A percentile compares a stretch with the other conserved stretches of the same genome.
These are phyloP conservation scores for Colletotrichum echinochloae DNA, from an alignment of 2,329 filamentous ascomycete genomes.

Conservation along the genomic window DNA sequence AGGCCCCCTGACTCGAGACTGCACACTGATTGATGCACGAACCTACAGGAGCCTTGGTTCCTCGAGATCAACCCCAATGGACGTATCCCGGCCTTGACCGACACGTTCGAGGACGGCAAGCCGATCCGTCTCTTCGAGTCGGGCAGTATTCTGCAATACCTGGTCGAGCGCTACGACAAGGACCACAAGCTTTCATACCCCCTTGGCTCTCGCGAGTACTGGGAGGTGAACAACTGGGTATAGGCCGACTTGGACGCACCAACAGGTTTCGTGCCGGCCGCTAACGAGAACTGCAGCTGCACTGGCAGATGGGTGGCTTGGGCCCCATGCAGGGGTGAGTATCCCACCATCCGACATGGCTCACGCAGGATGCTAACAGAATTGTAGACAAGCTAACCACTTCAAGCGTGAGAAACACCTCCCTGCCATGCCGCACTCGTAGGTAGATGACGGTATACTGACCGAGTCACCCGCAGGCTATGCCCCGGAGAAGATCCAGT, in stretches of 20 bases:
- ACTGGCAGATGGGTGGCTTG: slow-evolving; percentile 83
- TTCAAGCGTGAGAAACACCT: slow-evolving; percentile 69
- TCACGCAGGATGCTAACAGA: background rate
- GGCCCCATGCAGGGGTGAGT: slow-evolving; percentile 80
- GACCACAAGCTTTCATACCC: slow-evolving; percentile 88
- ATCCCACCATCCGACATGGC: background rate
- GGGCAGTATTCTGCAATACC: slow-evolving; percentile 86
- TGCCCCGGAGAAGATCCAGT: slow-evolving; percentile 84
- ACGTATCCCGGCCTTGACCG: slow-evolving; percentile 88
- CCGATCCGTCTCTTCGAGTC: slow-evolving; percentile 84
- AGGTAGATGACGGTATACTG: too few species aligned
- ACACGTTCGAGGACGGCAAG: slow-evolving; percentile 79
- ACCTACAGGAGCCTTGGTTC: slow-evolving; percentile 77
- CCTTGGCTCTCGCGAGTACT: slow-evolving; percentile 76
- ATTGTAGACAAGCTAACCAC: slow-evolving; percentile 77
- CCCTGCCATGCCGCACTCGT: too few species aligned
- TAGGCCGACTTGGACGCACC: slow-evolving; percentile 32
- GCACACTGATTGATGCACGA: background rate
- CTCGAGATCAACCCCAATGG: slow-evolving; percentile 93
- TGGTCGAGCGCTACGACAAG: slow-evolving; percentile 83
- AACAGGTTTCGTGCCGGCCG: slow-evolving; percentile 21
- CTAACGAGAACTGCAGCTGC: slow-evolving; percentile 56
- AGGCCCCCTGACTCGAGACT: background rate
- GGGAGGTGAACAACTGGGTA: slow-evolving; percentile 84
- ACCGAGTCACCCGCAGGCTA: slow-evolving; percentile 64